Conservation (phyloP, 2,329 filamentous ascomycete species). For the Aspergillus fischeri region DNA sequence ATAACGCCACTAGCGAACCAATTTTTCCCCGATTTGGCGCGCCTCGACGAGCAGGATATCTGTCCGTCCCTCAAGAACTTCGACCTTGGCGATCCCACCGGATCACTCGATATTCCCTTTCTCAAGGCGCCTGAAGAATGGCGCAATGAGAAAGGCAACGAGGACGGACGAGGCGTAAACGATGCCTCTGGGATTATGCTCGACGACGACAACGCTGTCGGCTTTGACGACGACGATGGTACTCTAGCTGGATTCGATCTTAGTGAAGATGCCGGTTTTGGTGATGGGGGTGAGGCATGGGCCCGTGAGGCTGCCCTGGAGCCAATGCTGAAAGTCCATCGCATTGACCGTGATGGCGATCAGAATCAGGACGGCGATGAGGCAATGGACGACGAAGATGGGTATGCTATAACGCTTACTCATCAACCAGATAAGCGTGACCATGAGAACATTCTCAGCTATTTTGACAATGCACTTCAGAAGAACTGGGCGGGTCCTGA, state of each 20-base stretch:
- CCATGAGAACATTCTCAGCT: conserved; percentile 94
- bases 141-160: conserved; percentile 62
- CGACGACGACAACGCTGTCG: conserved; percentile 78
- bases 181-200: conserved; percentile 78
- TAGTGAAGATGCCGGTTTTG: conserved; percentile 72
- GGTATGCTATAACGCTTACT: conserved; percentile 76
- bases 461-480: conserved; percentile 92
- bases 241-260: conserved; percentile 67
- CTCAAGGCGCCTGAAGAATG: conserved; percentile 84
- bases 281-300: conserved; percentile 94
- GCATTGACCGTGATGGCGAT: conserved; percentile 47
- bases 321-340: conserved; percentile 76
- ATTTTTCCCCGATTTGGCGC: conserved; percentile 79
- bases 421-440: conserved; percentile 63
- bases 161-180: conserved; percentile 50
- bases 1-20: conserved; percentile 67
- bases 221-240: conserved; percentile 76
- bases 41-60: conserved; percentile 80
- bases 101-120: conserved; percentile 85
- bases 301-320: conserved; percentile 83
- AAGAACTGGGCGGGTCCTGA: conserved; percentile 99
- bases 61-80: conserved; percentile 94
- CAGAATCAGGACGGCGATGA: conserved; percentile 51
- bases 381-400: conserved; percentile 60
- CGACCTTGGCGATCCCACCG: conserved; percentile 80